phyloP scores from a whole-genome alignment of 139 green algal species.

The Closterium sp. region DNA sequence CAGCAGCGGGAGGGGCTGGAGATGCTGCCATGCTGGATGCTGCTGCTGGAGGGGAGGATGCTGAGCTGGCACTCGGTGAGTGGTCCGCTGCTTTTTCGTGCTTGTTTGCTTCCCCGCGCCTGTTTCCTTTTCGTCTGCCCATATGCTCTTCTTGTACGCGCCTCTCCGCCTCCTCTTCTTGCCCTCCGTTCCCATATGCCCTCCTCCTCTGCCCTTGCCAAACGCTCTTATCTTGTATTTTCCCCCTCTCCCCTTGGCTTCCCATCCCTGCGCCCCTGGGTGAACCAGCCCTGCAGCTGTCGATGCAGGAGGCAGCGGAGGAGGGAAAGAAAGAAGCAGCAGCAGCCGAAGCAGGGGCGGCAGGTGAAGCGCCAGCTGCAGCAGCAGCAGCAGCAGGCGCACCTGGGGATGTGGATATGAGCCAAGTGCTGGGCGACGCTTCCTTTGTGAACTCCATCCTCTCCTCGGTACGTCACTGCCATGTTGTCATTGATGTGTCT shows the following conservation, averaged over 20 bases:
- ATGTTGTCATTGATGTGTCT: neutral
- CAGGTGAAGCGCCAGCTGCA: neutral
- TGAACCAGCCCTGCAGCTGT: conserved; percentile 53
- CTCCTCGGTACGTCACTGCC: conserved; percentile 17
- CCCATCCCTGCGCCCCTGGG: too few species aligned
- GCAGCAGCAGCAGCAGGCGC: neutral
- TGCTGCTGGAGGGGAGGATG: conserved; percentile 24
- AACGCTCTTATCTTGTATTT: neutral
- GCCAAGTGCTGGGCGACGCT: conserved; percentile 29
- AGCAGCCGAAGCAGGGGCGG: neutral
- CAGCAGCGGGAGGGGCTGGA: neutral
- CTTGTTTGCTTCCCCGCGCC: neutral
- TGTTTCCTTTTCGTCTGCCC: neutral
- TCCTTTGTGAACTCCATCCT: conserved; percentile 50
- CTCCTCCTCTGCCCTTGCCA: neutral
- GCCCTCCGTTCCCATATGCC: neutral
- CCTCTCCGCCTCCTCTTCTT: neutral
- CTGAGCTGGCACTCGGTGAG: conserved; percentile 32
- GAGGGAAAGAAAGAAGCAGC: neutral
- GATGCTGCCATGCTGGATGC: neutral
- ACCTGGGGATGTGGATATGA: conserved; percentile 12
- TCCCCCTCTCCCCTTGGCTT: neutral
- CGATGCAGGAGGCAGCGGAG: conserved; percentile 27
- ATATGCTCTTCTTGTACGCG: neutral
- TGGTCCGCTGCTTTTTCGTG: neutral